Base-by-base conservation (phyloP, 2,329 filamentous ascomycete genomes). In the Byssochlamys sp. region DNA sequence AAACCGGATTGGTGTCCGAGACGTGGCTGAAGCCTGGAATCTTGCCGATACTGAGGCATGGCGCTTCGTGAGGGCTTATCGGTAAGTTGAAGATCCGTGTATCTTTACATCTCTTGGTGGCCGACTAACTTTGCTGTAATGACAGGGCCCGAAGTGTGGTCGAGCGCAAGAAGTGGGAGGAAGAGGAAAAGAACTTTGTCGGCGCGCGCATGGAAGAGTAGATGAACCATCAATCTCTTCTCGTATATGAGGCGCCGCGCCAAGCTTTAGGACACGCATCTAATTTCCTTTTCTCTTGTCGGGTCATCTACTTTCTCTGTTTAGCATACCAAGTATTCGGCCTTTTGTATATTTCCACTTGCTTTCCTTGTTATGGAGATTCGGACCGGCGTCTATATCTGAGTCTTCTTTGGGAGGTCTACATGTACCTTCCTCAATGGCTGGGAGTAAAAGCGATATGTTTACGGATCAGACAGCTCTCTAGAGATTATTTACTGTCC, bases 1-100 rank as follows among this genome's bases (percentile, higher is more conserved):
- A 48, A 72, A 73, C 57, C 63, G 70, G 26, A 68, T 71, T 60
- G 68, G 65, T 56, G 72, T 78, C 53, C 74, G 71, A 49, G 75
- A 76, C 48, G 74, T 77, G 57, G 71, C 75, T 29, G 77, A 79
- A 66, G 76, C 76, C 33, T 79, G 77, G 84, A 85, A 84, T 65
- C 62, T 86, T 61, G 83, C 81, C 1, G 84, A 87, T 64, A 81
- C 82, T 2, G 84, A 87, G 68, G 78, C 80, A 7, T 87, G 84
- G 84, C 80, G 80, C 60, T 87, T 87, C 66, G 79, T 83, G 26
- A 74, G 82, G 56, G 83, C 84, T 4, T 86, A 77, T 64, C 77
- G 72, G 73, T 75, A 58, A 59, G 67, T 69, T 45, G 33, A 29
- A 48, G 29, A 35, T 52, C 11, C 35, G 54, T 50, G n/a, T 27